phyloP scores from a whole-genome alignment of 164 flowering plant genomes.

The Magnolia kwangsiensis region DNA sequence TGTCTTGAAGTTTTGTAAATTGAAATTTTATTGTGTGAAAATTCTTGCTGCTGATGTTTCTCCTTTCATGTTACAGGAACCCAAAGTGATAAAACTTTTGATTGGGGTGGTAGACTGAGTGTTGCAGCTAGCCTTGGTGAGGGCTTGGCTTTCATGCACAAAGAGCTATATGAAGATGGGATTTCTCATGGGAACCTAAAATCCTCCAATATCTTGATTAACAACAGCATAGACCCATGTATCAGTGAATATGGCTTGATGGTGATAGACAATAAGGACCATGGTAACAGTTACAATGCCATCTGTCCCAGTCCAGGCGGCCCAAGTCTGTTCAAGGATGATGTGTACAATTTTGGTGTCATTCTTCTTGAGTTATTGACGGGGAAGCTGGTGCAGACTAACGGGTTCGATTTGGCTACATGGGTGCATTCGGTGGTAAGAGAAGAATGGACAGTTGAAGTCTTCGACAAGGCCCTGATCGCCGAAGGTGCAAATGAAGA shows the following conservation, averaged over 20 bases:
- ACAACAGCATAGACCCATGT: conserved; percentile 44
- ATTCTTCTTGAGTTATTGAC: conserved; percentile 68
- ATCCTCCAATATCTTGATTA: conserved; percentile 61
- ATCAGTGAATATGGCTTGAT: conserved; percentile 63
- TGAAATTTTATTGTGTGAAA: too few species aligned
- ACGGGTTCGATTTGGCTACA: conserved; percentile 46
- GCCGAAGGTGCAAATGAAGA: conserved; percentile 55
- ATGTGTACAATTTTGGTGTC: conserved; percentile 48
- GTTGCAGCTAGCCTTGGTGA: conserved; percentile 43
- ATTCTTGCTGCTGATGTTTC: not conserved
- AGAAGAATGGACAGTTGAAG: conserved; percentile 75
- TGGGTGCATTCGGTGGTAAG: conserved; percentile 61
- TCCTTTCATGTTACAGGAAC: conserved; percentile 24
- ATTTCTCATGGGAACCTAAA: conserved; percentile 68
- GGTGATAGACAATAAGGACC: conserved; percentile 23
- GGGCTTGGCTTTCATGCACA: conserved; percentile 55
- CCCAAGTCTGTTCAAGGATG: conserved; percentile 32
- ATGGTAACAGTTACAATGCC: conserved; percentile 7
- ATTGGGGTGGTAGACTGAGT: conserved; percentile 57
- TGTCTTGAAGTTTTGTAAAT: not conserved
- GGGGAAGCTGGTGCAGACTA: conserved; percentile 48
- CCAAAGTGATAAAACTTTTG: conserved; percentile 32
- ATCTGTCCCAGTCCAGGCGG: not conserved
- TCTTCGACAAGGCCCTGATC: conserved; percentile 45
- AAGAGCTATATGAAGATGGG: conserved; percentile 32